Percentiles rank a stretch among this genome's conserved stretches.
Conservation (phyloP, 192 early-diverging fungal species). For the Podochytrium sp. region DNA sequence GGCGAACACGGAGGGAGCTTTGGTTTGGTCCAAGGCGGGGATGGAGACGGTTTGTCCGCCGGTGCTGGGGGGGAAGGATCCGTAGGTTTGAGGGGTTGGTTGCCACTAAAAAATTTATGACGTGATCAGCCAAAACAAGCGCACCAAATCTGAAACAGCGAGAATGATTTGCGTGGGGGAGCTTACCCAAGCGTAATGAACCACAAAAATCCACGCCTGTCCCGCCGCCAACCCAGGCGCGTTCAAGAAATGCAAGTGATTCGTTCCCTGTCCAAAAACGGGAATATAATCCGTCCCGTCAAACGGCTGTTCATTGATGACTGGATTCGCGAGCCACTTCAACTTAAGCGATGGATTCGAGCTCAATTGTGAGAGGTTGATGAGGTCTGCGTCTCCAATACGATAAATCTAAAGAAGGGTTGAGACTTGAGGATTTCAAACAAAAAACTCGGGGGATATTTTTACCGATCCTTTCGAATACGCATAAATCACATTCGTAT, state of each 20-base stretch:
- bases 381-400: not conserved
- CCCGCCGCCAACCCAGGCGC: conserved; percentile 11
- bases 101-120: conserved; percentile 5
- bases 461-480: conserved; percentile 14
- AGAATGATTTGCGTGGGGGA: too few relatives aligned
- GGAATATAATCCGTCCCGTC: conserved; percentile 17
- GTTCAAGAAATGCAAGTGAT: conserved; percentile 33
- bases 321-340: not conserved
- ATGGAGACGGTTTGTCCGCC: conserved; percentile 17
- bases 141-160: not conserved
- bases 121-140: not conserved
- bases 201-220: conserved; percentile 23
- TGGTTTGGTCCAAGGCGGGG: conserved; percentile 1
- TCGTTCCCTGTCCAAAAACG: conserved; percentile 26
- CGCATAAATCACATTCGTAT: conserved; percentile 27
- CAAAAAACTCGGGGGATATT: not conserved
- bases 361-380: conserved; percentile 1
- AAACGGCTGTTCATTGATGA: conserved; percentile 16
- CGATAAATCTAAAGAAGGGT: not conserved
- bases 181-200: conserved; percentile 29
- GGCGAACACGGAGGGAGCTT: not conserved
- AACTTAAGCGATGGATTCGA: not conserved
- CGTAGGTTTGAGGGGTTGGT: conserved; percentile 9
- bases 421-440: not conserved
- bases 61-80: not conserved